Conservation (phyloP, 2,329 filamentous ascomycete species). For the Talaromyces islandicus region DNA sequence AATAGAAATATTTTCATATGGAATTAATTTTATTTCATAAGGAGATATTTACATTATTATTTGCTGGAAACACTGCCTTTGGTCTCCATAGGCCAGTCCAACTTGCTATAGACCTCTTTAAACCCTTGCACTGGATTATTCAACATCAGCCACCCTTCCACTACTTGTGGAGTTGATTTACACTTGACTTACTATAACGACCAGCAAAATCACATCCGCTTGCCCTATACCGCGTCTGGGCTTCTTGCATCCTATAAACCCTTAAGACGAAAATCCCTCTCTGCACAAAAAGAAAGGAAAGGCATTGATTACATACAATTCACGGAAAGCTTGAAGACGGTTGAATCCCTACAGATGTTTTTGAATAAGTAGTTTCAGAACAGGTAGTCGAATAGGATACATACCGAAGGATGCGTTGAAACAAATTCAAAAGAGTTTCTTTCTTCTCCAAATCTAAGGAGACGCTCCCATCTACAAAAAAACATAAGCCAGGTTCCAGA, state of each 20-base stretch:
- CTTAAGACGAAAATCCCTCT: constrained; percentile 12
- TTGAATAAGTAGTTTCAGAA: constrained; percentile 7
- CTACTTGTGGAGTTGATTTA: background rate
- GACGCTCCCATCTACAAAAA: constrained; percentile 43
- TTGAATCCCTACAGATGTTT: constrained; percentile 40
- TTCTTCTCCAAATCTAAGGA: constrained; percentile 41
- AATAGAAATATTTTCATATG: background rate
- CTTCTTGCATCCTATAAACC: constrained; percentile 28
- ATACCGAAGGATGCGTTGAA: constrained; percentile 53
- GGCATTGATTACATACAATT: constrained; percentile 42
- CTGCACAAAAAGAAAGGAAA: background rate
- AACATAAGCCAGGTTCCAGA: background rate
- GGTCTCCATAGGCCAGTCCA: background rate
- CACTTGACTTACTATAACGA: constrained; percentile 20
- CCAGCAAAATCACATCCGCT: constrained; percentile 30
- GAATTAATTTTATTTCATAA: too few species aligned
- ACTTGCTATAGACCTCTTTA: background rate
- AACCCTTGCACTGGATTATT: background rate
- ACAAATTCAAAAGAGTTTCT: constrained; percentile 50
- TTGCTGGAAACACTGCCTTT: background rate
- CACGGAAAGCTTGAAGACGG: constrained; percentile 49
- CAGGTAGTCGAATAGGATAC: background rate
- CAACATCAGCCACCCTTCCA: background rate
- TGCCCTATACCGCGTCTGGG: constrained; percentile 32
- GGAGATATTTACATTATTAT: background rate